Evolutionary conservation across 441 rosid species (phyloP).

Genomic region (Populus hybrid): DNA sequence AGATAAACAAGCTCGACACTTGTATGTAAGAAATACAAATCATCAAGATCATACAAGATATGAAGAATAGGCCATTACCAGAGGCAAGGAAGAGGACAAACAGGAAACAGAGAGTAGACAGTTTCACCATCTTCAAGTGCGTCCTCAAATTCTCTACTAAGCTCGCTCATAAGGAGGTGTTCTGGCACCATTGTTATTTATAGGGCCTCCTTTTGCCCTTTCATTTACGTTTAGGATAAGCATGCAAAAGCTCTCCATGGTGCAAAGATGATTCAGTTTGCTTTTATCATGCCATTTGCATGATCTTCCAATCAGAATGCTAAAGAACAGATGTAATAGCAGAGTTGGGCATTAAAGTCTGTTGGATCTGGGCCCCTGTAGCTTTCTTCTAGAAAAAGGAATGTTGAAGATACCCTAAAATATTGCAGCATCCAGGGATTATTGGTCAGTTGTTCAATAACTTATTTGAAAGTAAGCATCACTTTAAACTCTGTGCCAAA

Average conservation of each 20-base stretch:
- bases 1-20: too few species aligned
- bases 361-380: background rate
- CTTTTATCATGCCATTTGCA: background rate
- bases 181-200: background rate
- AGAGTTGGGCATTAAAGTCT: background rate
- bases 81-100: conserved; percentile 16
- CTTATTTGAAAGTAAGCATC: background rate
- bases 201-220: background rate
- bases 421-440: background rate
- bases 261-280: conserved; percentile 11
- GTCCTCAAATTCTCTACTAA: background rate
- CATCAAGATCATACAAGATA: background rate
- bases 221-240: conserved; percentile 4
- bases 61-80: conserved; percentile 10
- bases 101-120: conserved; percentile 13
- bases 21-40: too few species aligned
- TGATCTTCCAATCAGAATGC: background rate
- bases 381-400: background rate
- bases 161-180: background rate
- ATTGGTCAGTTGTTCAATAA: background rate
- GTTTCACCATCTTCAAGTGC: conserved; percentile 19
- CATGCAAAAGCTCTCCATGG: background rate
- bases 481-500: background rate
- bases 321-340: background rate
- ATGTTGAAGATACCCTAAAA: background rate